Conservation (phyloP, 768 basidiomycete genomes). For the Infundibulicybe gibba region DNA sequence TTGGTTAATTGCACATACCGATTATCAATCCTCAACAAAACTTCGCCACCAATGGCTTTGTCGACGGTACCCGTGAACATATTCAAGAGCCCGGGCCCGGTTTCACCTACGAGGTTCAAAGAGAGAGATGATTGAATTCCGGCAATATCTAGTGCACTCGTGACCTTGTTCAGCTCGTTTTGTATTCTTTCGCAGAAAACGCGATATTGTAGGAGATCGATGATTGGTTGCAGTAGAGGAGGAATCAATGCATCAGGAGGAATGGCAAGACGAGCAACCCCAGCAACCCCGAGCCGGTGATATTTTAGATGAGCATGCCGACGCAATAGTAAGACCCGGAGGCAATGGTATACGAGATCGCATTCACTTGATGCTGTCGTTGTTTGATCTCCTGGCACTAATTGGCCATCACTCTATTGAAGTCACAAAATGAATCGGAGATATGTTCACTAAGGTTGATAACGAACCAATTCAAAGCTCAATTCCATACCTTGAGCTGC, state of each 20-base stretch:
- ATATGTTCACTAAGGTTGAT: not conserved
- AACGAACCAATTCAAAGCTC: conserved; percentile 67
- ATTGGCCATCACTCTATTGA: too few species aligned
- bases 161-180: conserved; percentile 50
- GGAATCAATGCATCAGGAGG: conserved; percentile 12
- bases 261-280: conserved; percentile 13
- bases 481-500: conserved; percentile 70
- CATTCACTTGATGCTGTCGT: conserved; percentile 33
- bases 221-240: conserved; percentile 66
- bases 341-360: conserved; percentile 62
- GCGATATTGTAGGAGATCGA: conserved; percentile 78
- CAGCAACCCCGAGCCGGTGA: conserved; percentile 29
- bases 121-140: conserved; percentile 56
- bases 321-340: conserved; percentile 64
- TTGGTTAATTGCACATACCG: conserved; percentile 33
- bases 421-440: too few species aligned
- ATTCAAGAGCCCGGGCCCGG: conserved; percentile 54
- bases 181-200: conserved; percentile 66
- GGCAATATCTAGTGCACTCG: conserved; percentile 41
- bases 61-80: conserved; percentile 36
- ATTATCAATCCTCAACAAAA: conserved; percentile 65
- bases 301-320: conserved; percentile 49
- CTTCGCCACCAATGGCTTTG: conserved; percentile 64
- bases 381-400: too few species aligned
- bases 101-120: conserved; percentile 66